phyloP scores from a whole-genome alignment of 2,329 filamentous ascomycete genomes.

The Chaetomium sp. region DNA sequence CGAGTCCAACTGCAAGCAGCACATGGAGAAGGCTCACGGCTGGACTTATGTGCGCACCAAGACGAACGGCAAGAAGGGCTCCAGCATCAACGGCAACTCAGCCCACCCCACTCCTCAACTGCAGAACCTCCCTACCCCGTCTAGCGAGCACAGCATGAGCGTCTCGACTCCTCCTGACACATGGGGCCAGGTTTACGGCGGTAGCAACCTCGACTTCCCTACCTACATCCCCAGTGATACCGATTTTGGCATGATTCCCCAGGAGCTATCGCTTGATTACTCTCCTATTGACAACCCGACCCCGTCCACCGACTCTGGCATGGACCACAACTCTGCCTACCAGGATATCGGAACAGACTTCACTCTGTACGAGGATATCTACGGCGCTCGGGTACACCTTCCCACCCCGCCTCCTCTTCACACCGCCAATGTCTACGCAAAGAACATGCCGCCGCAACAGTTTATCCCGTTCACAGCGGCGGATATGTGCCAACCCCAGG shows the following conservation, averaged over 20 bases:
- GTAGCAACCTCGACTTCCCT: conserved; percentile 40
- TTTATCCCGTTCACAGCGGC: conserved; percentile 35
- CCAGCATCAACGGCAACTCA: conserved; percentile 35
- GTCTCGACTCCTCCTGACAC: conserved; percentile 54
- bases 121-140: conserved; percentile 57
- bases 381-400: conserved; percentile 51
- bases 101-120: conserved; percentile 52
- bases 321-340: conserved; percentile 50
- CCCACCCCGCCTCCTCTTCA: conserved; percentile 45
- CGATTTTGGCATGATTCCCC: conserved; percentile 40
- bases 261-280: conserved; percentile 38
- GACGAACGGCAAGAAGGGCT: conserved; percentile 68
- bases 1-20: conserved; percentile 77
- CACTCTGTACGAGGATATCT: conserved; percentile 56
- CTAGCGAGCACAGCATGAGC: conserved; percentile 47
- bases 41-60: conserved; percentile 70
- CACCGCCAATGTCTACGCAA: conserved; percentile 35
- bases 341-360: conserved; percentile 55
- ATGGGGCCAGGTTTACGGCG: conserved; percentile 29
- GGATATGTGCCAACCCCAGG: conserved; percentile 35
- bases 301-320: conserved; percentile 37
- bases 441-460: conserved; percentile 35
- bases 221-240: conserved; percentile 39
- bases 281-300: conserved; percentile 46
- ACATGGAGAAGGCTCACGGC: conserved; percentile 76